Percentiles rank a stretch among this genome's conserved stretches.
phyloP scores from a whole-genome alignment of 2,329 filamentous ascomycete genomes.

The Pseudonectria buxi region DNA sequence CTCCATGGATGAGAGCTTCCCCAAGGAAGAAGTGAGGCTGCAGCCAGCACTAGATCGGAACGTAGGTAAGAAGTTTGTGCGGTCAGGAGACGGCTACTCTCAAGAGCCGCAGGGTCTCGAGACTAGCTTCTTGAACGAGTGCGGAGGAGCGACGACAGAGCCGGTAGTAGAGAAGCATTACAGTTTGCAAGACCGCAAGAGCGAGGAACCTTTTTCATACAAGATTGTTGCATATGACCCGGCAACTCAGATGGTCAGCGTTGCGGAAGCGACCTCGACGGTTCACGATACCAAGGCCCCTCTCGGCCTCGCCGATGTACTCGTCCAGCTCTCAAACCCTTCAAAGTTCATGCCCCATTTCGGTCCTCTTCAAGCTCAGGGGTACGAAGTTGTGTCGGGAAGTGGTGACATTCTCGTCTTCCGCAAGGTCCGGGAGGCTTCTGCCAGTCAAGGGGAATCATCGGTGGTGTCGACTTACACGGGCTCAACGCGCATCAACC shows the following conservation, averaged over 20 bases:
- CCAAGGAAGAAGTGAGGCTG: slow-evolving; percentile 17
- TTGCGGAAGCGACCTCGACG: slow-evolving; percentile 54
- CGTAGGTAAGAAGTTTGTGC: slow-evolving; percentile 7
- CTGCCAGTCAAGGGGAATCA: slow-evolving; percentile 4
- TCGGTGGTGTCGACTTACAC: neutral
- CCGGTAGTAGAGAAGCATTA: slow-evolving; percentile 32
- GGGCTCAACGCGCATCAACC: slow-evolving; percentile 37
- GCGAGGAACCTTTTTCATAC: slow-evolving; percentile 33
- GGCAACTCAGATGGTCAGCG: slow-evolving; percentile 47
- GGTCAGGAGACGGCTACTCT: slow-evolving; percentile 34
- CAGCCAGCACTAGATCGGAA: slow-evolving; percentile 27
- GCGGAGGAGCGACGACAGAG: slow-evolving; percentile 26
- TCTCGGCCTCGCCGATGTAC: slow-evolving; percentile 51
- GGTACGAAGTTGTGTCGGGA: slow-evolving; percentile 61
- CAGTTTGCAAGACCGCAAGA: slow-evolving; percentile 3
- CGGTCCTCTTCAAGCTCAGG: slow-evolving; percentile 48
- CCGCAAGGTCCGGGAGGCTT: slow-evolving; percentile 44
- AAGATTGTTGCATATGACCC: slow-evolving; percentile 62
- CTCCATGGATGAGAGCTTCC: slow-evolving; percentile 38
- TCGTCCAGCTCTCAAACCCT: slow-evolving; percentile 55
- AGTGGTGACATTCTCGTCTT: slow-evolving; percentile 59
- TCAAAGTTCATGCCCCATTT: slow-evolving; percentile 61
- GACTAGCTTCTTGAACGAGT: slow-evolving; percentile 40
- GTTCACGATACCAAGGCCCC: slow-evolving; percentile 41
- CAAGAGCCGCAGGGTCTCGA: slow-evolving; percentile 42